Percentiles rank a stretch among this genome's conserved stretches.
These are phyloP conservation scores for Beauveria medogensis DNA, from an alignment of 2,329 filamentous ascomycete species.

Conservation along the genomic window DNA sequence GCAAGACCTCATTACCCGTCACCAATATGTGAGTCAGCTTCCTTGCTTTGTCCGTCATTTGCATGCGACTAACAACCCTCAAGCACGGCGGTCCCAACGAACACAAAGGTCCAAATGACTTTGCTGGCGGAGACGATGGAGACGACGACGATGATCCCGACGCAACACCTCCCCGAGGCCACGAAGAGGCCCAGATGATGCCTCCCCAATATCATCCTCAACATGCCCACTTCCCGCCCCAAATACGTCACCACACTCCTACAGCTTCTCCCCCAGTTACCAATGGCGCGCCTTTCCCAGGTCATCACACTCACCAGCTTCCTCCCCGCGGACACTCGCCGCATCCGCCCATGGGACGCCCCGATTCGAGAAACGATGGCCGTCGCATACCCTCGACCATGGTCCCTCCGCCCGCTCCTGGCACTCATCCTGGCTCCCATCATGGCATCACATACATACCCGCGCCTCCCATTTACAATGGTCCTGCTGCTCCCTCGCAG, in stretches of 20 bases:
- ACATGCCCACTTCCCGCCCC: constrained; percentile 61
- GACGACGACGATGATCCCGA: constrained; percentile 66
- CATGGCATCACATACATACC: constrained; percentile 67
- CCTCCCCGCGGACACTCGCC: constrained; percentile 68
- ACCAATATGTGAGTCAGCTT: constrained; percentile 70
- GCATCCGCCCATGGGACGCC: constrained; percentile 59
- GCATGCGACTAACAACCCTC: constrained; percentile 11
- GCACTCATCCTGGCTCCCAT: constrained; percentile 38
- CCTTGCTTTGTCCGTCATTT: constrained; percentile 8
- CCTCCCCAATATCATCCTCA: constrained; percentile 63
- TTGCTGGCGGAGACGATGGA: constrained; percentile 82
- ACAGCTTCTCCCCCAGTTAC: constrained; percentile 83
- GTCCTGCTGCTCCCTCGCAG: constrained; percentile 35
- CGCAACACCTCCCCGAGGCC: constrained; percentile 58
- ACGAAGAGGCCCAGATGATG: constrained; percentile 58
- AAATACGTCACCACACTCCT: constrained; percentile 73
- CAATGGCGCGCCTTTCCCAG: constrained; percentile 64
- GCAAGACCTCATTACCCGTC: constrained; percentile 78
- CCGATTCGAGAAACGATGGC: constrained; percentile 68
- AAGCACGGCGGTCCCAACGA: constrained; percentile 91
- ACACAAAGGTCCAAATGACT: constrained; percentile 91
- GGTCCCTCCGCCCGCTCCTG: constrained; percentile 49
- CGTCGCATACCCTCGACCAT: constrained; percentile 69
- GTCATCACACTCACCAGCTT: constrained; percentile 31
- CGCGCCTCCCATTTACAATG: constrained; percentile 78